phyloP scores from a whole-genome alignment of 192 early-diverging fungal genomes.

The Coemansia sp. region DNA sequence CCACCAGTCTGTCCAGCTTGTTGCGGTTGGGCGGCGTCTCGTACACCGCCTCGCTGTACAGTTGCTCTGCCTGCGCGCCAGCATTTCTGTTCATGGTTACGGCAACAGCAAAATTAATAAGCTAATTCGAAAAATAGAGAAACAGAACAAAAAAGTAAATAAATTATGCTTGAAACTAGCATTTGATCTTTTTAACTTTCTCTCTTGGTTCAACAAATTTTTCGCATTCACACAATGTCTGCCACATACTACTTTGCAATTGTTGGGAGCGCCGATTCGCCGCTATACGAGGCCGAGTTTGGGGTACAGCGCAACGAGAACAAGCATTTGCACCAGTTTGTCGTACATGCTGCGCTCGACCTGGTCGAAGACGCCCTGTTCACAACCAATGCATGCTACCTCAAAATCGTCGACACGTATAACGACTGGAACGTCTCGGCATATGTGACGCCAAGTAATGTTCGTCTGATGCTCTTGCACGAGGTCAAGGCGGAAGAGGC shows the following conservation, averaged over 20 bases:
- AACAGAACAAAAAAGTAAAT: not conserved
- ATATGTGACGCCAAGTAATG: constrained; percentile 83
- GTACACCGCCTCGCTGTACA: constrained; percentile 39
- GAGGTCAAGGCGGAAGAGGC: constrained; percentile 60
- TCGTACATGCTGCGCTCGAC: constrained; percentile 94
- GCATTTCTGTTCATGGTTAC: not conserved
- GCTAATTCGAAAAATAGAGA: not conserved
- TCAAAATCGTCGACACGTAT: constrained; percentile 92
- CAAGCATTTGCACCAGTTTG: constrained; percentile 96
- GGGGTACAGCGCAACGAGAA: constrained; percentile 59
- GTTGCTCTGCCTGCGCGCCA: not conserved
- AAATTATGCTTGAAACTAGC: not conserved
- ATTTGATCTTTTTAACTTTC: constrained; percentile 3
- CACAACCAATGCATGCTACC: constrained; percentile 82
- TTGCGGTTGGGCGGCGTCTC: constrained; percentile 51
- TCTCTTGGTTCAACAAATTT: not conserved
- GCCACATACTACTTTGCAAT: constrained; percentile 83
- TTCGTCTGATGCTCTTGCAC: constrained; percentile 70
- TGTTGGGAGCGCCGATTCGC: constrained; percentile 91
- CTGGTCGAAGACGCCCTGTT: constrained; percentile 94
- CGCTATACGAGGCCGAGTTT: constrained; percentile 94
- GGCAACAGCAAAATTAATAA: not conserved
- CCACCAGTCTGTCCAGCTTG: constrained; percentile 37
- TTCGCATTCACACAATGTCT: constrained; percentile 12
- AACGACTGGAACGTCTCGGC: constrained; percentile 92